These are phyloP conservation scores for Backusella circina DNA, from an alignment of 192 early-diverging fungal species.

Conservation along the genomic window DNA sequence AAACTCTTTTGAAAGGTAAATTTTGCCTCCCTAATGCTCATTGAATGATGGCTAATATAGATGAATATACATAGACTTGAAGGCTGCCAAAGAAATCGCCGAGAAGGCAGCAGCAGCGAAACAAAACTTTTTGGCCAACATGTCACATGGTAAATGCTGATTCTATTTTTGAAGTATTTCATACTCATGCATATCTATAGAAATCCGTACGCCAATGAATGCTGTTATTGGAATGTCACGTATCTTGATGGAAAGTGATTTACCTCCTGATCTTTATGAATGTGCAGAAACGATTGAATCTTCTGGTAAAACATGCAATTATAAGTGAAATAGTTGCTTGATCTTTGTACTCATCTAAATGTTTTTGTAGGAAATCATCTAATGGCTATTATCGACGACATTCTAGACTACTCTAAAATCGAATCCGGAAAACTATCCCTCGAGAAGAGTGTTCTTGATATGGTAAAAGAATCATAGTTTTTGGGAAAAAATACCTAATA, in stretches of 20 bases:
- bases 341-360: neutral
- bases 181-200: neutral
- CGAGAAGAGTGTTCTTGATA: constrained; percentile 9
- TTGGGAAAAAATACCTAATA: neutral
- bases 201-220: constrained; percentile 76
- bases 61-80: constrained; percentile 28
- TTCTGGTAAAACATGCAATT: constrained; percentile 10
- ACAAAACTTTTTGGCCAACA: constrained; percentile 58
- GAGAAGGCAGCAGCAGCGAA: constrained; percentile 45
- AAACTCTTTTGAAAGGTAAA: constrained; percentile 28
- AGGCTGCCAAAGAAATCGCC: constrained; percentile 45
- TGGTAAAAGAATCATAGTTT: neutral
- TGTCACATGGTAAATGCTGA: constrained; percentile 50
- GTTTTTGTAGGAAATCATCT: constrained; percentile 36
- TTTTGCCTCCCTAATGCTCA: neutral
- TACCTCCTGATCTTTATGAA: constrained; percentile 68
- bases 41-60: neutral
- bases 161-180: neutral
- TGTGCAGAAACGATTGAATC: constrained; percentile 44
- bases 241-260: constrained; percentile 64
- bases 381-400: constrained; percentile 68
- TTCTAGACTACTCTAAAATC: constrained; percentile 76
- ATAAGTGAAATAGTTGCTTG: neutral
- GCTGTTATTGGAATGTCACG: constrained; percentile 70
- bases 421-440: constrained; percentile 75